Conservation (phyloP, 371 early-diverging fungal genomes). For the Sporodiniella umbellata region DNA sequence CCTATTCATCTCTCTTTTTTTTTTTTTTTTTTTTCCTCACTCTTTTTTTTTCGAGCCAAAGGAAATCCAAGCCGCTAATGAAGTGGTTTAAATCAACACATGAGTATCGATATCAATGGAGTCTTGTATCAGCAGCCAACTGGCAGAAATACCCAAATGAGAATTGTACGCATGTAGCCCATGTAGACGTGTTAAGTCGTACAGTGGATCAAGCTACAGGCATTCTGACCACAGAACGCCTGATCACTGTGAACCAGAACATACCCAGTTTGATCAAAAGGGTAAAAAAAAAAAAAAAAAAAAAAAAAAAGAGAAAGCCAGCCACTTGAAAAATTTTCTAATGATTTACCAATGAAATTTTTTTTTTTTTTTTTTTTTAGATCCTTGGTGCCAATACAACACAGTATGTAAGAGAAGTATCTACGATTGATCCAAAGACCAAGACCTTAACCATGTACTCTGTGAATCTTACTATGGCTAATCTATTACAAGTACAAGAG, state of each 20-base stretch:
- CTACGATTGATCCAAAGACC: constrained; percentile 73
- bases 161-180: constrained; percentile 79
- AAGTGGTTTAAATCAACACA: constrained; percentile 70
- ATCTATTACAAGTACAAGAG: constrained; percentile 80
- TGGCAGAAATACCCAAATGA: constrained; percentile 96
- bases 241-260: constrained; percentile 80
- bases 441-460: constrained; percentile 68
- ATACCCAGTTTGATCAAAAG: constrained; percentile 67
- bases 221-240: constrained; percentile 78
- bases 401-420: constrained; percentile 82
- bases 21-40: background rate
- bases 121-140: constrained; percentile 80
- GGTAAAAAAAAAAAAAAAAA: constrained; percentile 12
- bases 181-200: constrained; percentile 82
- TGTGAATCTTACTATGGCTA: constrained; percentile 67
- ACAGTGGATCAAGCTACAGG: constrained; percentile 78
- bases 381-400: constrained; percentile 59
- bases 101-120: constrained; percentile 72
- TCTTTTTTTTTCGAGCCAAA: background rate
- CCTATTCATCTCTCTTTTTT: background rate
- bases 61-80: too few species aligned
- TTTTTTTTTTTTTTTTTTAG: constrained; percentile 14
- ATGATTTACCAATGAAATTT: background rate
- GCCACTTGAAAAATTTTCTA: too few species aligned
- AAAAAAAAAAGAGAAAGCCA: too few species aligned